Evolutionary conservation across 495 filamentous ascomycete species (phyloP), one percentile per base, ranked within the genome.

Genomic region (Niebla homalea): DNA sequence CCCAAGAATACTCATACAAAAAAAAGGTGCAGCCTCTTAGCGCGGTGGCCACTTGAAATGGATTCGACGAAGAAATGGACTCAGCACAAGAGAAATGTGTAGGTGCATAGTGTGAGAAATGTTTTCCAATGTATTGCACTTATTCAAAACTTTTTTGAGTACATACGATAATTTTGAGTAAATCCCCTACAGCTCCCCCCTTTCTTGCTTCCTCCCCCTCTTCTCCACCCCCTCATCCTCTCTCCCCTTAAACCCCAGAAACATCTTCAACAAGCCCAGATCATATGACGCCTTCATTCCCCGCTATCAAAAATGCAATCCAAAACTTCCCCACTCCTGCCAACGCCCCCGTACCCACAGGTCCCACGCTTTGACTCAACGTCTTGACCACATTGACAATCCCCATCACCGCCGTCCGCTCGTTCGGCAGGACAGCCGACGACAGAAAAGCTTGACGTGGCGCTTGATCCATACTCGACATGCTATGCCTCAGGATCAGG

Each of bases 371-470:
- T 59, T 81, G 71, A 19, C 74, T 66, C 11, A 73, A 63, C 4
- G 81, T 84, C 60, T 84, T 80, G 37, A 81, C 71, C 2, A 85
- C 78, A 53, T 84, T 80, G 18, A 85, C 74, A 0, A 80, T 65
- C 0, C 83, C 81, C 80, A 88, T 81, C 19, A 87, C 78, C 1
- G 84, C 84, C 2, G 87, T 94, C 15, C 87, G 75, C 63, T 90
- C 86, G 50, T 76, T 73, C 0, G 82, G 74, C 35, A 80, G 74
- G 14, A 90, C 72, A 0, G 81, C 78, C 0, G 80, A 78, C 0
- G 86, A 80, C 10, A 92, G 71, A 64, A 93, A 92, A 0, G 88
- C 86, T 0, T 82, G 76, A 3, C 86, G 76, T 0, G 88, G 87
- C 0, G 84, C 85, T 51, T 84, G 78, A 57, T 94, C 87, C 86